Percentiles rank a stretch among this genome's conserved stretches.
Conservation (phyloP, 2,329 filamentous ascomycete species). For the Colletotrichum kahawae region DNA sequence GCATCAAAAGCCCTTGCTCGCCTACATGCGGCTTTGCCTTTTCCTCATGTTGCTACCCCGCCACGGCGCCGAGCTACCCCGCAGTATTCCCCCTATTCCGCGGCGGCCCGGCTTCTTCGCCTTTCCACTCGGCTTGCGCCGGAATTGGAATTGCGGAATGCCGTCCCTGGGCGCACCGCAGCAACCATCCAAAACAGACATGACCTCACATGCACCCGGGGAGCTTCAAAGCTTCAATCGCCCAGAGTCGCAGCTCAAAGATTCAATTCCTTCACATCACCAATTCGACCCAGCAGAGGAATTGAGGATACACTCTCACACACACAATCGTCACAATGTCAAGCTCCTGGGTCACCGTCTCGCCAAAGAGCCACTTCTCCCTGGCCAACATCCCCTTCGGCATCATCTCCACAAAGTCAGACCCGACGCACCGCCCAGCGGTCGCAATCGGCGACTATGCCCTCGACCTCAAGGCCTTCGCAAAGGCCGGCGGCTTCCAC, state of each 20-base stretch:
- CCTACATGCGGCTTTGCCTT: conserved; percentile 14
- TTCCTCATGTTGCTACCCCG: background rate
- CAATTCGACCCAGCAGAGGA: background rate
- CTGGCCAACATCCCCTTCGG: conserved; percentile 84
- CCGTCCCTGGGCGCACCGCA: background rate
- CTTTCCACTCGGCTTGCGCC: conserved; percentile 24
- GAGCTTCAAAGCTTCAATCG: background rate
- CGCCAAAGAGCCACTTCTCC: conserved; percentile 63
- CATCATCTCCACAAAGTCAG: conserved; percentile 70
- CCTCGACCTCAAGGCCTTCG: conserved; percentile 71
- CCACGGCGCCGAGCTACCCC: conserved; percentile 16
- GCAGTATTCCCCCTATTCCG: conserved; percentile 5
- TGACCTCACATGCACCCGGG: background rate
- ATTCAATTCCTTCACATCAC: background rate
- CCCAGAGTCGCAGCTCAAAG: background rate
- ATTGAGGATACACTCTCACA: background rate
- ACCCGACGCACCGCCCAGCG: conserved; percentile 65
- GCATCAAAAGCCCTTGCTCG: background rate
- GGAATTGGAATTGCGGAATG: conserved; percentile 24
- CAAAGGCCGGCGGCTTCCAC: conserved; percentile 46
- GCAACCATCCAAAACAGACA: background rate
- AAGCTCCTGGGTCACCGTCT: conserved; percentile 32
- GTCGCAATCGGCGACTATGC: conserved; percentile 76
- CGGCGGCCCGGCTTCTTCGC: conserved; percentile 5
- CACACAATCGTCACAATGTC: background rate